phyloP scores from a whole-genome alignment of 2,329 filamentous ascomycete genomes.

The Lomentospora prolificans region DNA sequence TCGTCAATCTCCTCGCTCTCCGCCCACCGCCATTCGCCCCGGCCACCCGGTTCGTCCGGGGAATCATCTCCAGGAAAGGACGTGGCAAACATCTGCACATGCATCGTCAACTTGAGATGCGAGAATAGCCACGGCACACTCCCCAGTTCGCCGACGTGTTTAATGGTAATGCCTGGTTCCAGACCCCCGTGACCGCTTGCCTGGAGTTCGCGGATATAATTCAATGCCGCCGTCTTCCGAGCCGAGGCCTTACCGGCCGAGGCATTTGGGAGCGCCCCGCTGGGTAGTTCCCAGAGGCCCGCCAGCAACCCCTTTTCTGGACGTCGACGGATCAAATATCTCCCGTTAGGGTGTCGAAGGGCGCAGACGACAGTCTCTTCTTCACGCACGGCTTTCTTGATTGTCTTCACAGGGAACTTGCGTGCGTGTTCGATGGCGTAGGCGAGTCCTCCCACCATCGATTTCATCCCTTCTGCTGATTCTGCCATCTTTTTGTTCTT shows the following conservation, averaged over 20 bases:
- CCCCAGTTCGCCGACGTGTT: slow-evolving; percentile 32
- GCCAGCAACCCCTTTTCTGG: slow-evolving; percentile 45
- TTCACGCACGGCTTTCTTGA: slow-evolving; percentile 41
- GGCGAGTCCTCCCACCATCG: not conserved
- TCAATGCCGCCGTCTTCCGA: slow-evolving; percentile 26
- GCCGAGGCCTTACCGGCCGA: slow-evolving; percentile 15
- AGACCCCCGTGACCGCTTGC: slow-evolving; percentile 8
- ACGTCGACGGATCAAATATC: slow-evolving; percentile 38
- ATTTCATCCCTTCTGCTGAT: not conserved
- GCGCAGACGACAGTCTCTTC: slow-evolving; percentile 46
- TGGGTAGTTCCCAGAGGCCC: slow-evolving; percentile 48
- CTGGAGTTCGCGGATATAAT: slow-evolving; percentile 22
- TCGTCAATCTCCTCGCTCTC: slow-evolving; percentile 29
- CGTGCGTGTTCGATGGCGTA: slow-evolving; percentile 30
- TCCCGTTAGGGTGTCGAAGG: slow-evolving; percentile 29
- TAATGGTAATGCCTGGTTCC: slow-evolving; percentile 12
- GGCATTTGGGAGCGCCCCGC: slow-evolving; percentile 22
- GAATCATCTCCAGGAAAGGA: slow-evolving; percentile 5
- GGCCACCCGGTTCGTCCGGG: slow-evolving; percentile 8
- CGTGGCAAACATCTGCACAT: slow-evolving; percentile 41
- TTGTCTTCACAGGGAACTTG: slow-evolving; percentile 39
- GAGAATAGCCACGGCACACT: slow-evolving; percentile 48
- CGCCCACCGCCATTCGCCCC: slow-evolving; percentile 24
- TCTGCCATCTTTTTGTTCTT: not conserved
- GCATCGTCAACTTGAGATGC: slow-evolving; percentile 46